Evolutionary conservation across 2,329 filamentous ascomycete species (phyloP), one percentile per base, ranked within the genome.

Genomic region (Didymosphaeria variabile): DNA sequence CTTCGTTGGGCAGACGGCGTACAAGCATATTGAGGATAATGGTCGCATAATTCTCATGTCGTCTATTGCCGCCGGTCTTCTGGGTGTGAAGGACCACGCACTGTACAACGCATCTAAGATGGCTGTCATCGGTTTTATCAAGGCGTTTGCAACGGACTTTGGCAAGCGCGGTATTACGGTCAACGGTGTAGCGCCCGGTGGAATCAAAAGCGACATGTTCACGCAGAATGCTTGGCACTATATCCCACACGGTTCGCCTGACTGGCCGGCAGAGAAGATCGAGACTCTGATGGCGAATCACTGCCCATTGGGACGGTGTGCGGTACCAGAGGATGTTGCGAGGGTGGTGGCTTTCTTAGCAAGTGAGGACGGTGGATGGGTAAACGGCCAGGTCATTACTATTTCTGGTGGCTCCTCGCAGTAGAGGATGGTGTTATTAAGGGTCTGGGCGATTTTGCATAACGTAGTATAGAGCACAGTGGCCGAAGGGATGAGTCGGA

Each of bases 191-290:
- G 90, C 90, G 1, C 90, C 90, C 1, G 89, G 89, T 58, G 89
- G 89, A 47, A 88, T 91, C 81, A 90, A 91, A 84, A 88, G 84
- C 46, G 91, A 93, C 77, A 93, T 93, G 90, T 93, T 90, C 81
- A 84, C 88, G 63, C 84, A 87, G 77, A 90, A 90, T 77, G 84
- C 87, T 26, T 81, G 80, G 77, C 78, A 79, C 58, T 82, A 83
- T 66, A 84, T 84, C 45, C 82, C 82, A 0, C 81, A 81, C 4
- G 83, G 78, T 10, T 79, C 73, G 5, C 82, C 82, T n/a, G 82
- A 83, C 34, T 82, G 79, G 78, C 76, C 82, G 0, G 81, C 80
- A 0, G 80, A 82, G 59, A 82, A 81, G 74, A 84, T 85, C 36
- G 83, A 85, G 77, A 69, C 63, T 5, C 66, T 83, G 47, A 84